phyloP scores from a whole-genome alignment of 371 early-diverging fungal species.

The Zopfochytrium polystomum region DNA sequence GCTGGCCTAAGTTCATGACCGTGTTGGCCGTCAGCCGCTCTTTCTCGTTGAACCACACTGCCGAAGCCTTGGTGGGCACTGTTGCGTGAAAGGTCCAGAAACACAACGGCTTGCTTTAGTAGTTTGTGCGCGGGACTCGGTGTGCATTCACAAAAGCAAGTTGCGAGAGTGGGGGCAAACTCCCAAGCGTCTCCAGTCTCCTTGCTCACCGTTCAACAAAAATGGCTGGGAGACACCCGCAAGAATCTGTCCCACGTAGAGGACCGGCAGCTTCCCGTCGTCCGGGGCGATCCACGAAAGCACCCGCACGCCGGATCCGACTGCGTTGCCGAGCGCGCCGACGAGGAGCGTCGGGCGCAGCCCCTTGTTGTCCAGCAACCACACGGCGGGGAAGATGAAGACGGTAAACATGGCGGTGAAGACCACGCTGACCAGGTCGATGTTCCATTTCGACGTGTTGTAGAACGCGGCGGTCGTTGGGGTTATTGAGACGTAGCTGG shows the following conservation, averaged over 20 bases:
- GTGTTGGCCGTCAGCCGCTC: constrained; percentile 54
- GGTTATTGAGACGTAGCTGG: constrained; percentile 26
- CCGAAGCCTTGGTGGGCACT: constrained; percentile 48
- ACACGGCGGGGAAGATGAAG: constrained; percentile 15
- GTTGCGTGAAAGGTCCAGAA: no score
- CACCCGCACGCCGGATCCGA: constrained; percentile 61
- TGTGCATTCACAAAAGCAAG: no score
- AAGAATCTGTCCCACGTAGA: constrained; percentile 57
- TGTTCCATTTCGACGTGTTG: constrained; percentile 10
- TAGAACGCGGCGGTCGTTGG: constrained; percentile 23
- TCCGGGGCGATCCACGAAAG: constrained; percentile 46
- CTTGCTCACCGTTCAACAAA: constrained; percentile 18
- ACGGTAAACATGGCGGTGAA: constrained; percentile 11
- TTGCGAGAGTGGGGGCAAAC: no score
- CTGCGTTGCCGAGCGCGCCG: constrained; percentile 47
- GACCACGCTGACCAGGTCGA: constrained; percentile 28
- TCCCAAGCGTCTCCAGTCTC: no score
- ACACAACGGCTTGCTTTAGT: no score
- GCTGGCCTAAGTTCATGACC: no score
- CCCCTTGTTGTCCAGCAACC: no score
- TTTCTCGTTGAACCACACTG: constrained; percentile 65
- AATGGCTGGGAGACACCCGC: constrained; percentile 64
- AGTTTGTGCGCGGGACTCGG: no score
- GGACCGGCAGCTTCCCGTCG: constrained; percentile 12
- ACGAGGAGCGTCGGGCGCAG: constrained; percentile 40